A percentile compares a stretch with the other conserved stretches of the same genome.
Evolutionary conservation across 1,139 yeast species (phyloP).

Genomic region (Geotrichum cucujoidarum): DNA sequence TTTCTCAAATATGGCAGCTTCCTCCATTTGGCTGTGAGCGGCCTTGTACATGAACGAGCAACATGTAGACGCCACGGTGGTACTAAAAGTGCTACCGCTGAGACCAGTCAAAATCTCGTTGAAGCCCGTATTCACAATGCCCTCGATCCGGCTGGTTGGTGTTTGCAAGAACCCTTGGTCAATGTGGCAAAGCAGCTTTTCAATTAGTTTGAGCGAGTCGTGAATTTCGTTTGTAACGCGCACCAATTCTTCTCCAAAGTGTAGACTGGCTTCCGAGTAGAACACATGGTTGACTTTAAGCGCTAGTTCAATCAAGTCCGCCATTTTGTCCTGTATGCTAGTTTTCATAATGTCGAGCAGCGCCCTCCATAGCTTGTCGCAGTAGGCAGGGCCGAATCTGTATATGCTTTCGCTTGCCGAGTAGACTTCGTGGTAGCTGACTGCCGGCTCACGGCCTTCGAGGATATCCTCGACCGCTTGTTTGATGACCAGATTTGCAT

Average conservation of each 20-base stretch:
- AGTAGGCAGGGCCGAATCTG: background rate
- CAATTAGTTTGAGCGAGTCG: background rate
- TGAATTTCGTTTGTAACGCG: background rate
- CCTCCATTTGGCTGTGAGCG: too few species aligned
- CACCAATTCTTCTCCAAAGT: background rate
- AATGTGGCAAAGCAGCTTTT: background rate
- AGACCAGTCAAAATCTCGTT: background rate
- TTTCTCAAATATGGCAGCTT: too few species aligned
- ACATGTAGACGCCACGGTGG: too few species aligned
- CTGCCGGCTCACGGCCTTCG: too few species aligned
- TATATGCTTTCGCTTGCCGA: background rate
- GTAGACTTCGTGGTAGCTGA: background rate
- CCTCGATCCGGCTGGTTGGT: background rate
- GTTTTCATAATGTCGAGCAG: background rate
- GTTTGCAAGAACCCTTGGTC: background rate
- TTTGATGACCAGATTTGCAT: too few species aligned
- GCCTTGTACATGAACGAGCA: too few species aligned
- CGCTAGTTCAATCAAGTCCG: background rate
- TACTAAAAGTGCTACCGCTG: too few species aligned
- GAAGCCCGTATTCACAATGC: too few species aligned
- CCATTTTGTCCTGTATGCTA: background rate
- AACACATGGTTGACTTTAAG: background rate
- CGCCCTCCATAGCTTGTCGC: background rate
- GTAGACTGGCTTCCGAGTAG: background rate
- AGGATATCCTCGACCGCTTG: too few species aligned